A percentile compares a stretch with the other conserved stretches of the same genome.
phyloP scores from a whole-genome alignment of 2,329 filamentous ascomycete species.

The Trichoderma lentiforme region DNA sequence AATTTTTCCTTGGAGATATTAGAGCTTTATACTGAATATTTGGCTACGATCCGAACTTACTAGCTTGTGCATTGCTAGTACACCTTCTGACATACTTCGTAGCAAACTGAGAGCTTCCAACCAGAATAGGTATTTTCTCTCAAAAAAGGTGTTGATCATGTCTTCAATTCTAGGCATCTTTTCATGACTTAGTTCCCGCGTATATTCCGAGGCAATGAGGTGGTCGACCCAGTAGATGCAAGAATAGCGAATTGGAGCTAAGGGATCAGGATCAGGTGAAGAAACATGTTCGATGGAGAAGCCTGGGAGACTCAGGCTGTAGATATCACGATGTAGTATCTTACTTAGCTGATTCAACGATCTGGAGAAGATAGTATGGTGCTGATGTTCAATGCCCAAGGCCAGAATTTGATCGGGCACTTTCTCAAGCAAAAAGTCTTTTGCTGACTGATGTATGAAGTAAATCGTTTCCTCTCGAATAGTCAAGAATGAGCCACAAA shows the following conservation, averaged over 20 bases:
- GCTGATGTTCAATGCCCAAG: background rate
- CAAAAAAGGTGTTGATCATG: background rate
- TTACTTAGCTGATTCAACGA: background rate
- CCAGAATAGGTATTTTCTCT: background rate
- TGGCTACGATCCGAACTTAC: background rate
- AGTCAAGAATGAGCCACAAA: background rate
- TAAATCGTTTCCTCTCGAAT: background rate
- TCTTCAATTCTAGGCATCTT: background rate
- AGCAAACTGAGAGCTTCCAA: background rate
- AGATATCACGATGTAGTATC: background rate
- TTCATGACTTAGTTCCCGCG: background rate
- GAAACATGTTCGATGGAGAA: background rate
- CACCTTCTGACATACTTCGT: background rate
- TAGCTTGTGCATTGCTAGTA: background rate
- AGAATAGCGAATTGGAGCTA: background rate
- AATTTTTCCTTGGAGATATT: background rate
- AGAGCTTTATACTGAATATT: background rate
- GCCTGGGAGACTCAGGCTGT: accelerated
- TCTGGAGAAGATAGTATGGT: background rate
- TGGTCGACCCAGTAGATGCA: background rate
- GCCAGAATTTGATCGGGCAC: background rate
- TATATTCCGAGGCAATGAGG: background rate
- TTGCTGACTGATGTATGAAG: background rate
- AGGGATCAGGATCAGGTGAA: background rate
- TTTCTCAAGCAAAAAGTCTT: background rate